Base-by-base conservation (phyloP, 2,329 filamentous ascomycete species). In the Paracoccidioides brasiliensis region DNA sequence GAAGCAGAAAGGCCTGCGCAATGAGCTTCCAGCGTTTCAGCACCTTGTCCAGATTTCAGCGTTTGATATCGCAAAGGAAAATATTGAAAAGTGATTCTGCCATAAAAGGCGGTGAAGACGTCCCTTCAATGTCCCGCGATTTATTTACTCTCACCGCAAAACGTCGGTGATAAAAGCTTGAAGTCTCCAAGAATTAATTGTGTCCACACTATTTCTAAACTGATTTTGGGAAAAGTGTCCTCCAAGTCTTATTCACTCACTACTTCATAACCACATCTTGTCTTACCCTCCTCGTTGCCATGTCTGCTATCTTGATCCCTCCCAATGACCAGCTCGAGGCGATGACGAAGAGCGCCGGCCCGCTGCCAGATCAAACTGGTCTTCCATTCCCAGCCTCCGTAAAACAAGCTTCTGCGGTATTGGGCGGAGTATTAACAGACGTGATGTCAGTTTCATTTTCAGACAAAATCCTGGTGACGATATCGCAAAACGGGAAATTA, bases 391-490 rank as follows among this genome's bases (percentile, higher is more conserved):
- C 88, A 14, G 85, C 83, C 3, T 72, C 74, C 9, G 84, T 81
- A 2, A 83, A 78, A 53, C 76, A 77, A 58, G 76, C 76, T 12
- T 76, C 77, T 1, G 84, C 84, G 2, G 67, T 76, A 3, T 81
- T 96, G 58, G 81, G 84, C 59, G 83, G 82, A 35, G 70, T 84
- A 28, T 70, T 78, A 40, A 97, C 93, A 1, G 82, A 89, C 61
- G 84, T 88, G 38, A 83, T 82, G 42, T 78, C 79, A 9, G 76
- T 90, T 54, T 81, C 78, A 63, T 97, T 97, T 71, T 79, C 84
- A 7, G 93, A 97, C 78, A 95, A 89, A 71, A 89, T 98, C 64
- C 74, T 98, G 63, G 76, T 98, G 59, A 96, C 90, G 0, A 79
- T 97, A 57, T 88, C 87, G 0, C 93, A 97, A 72, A 81, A 85